phyloP scores from a whole-genome alignment of 306 rosid species.

The Pyrus pyrifolia region DNA sequence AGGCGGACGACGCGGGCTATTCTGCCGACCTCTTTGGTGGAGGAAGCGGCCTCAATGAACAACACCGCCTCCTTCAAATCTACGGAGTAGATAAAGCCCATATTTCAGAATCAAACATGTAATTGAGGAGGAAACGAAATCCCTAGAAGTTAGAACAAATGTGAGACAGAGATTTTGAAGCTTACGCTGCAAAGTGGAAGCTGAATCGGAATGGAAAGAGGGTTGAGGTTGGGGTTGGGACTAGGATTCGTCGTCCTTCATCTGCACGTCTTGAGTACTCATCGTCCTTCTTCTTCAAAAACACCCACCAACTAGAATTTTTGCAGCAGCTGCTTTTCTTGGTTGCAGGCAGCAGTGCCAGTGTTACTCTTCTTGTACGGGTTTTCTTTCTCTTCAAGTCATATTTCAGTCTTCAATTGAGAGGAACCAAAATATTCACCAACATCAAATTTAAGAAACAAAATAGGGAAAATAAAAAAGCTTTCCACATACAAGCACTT shows the following conservation, averaged over 20 bases:
- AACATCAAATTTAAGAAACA: too few species aligned
- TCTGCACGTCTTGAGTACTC: not conserved
- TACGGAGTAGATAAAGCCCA: not conserved
- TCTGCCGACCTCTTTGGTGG: slow-evolving; percentile 35
- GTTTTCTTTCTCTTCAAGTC: not conserved
- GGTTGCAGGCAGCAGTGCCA: not conserved
- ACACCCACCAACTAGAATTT: not conserved
- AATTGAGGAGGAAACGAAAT: not conserved
- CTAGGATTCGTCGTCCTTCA: not conserved
- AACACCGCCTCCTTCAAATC: too few species aligned
- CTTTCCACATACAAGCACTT: not conserved
- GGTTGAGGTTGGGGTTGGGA: not conserved
- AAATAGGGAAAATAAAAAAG: too few species aligned
- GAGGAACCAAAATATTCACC: not conserved
- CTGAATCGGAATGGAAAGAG: not conserved
- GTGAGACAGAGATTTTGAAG: not conserved
- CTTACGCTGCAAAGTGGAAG: not conserved
- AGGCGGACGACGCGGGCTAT: slow-evolving; percentile 39
- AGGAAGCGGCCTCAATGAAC: not conserved
- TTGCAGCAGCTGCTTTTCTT: not conserved
- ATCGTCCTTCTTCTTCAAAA: not conserved
- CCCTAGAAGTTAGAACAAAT: not conserved
- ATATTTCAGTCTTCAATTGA: not conserved
- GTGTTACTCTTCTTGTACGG: too few species aligned
- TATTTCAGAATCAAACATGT: not conserved